Conservation (phyloP, 2,329 filamentous ascomycete species). For the Passalora sequoiae region DNA sequence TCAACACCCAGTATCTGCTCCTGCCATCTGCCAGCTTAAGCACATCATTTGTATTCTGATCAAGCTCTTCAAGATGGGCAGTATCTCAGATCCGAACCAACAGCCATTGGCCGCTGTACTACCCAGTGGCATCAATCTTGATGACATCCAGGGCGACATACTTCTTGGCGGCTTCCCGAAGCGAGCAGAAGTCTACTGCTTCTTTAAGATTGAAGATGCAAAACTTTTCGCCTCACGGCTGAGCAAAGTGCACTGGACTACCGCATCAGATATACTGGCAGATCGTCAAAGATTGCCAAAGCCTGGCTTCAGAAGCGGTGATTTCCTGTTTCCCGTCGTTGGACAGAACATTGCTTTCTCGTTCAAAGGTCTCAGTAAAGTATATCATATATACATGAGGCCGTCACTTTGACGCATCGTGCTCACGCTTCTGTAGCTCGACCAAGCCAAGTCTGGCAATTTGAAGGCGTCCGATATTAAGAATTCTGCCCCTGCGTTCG, state of each 20-base stretch:
- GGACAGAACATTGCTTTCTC: slow-evolving; percentile 27
- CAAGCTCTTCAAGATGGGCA: not conserved
- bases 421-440: not conserved
- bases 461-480: not conserved
- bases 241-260: slow-evolving; percentile 1
- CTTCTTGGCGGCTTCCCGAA: slow-evolving; percentile 24
- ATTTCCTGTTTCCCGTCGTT: slow-evolving; percentile 9
- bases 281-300: not conserved
- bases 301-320: not conserved
- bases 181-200: slow-evolving; percentile 21
- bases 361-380: slow-evolving; percentile 22
- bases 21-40: no score
- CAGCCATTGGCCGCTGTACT: not conserved
- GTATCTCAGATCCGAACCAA: not conserved
- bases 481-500: not conserved
- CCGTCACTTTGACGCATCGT: not conserved
- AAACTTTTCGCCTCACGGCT: slow-evolving; percentile 9
- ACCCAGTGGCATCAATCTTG: slow-evolving; percentile 4
- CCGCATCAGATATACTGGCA: slow-evolving; percentile 12
- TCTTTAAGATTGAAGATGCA: slow-evolving; percentile 23
- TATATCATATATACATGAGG: slow-evolving; percentile 2
- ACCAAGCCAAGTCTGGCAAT: not conserved
- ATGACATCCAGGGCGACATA: slow-evolving; percentile 26
- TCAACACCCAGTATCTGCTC: not conserved
- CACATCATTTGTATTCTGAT: no score